Base-by-base conservation (phyloP, 177 flowering plant genomes). In the Vitis hybrid region DNA sequence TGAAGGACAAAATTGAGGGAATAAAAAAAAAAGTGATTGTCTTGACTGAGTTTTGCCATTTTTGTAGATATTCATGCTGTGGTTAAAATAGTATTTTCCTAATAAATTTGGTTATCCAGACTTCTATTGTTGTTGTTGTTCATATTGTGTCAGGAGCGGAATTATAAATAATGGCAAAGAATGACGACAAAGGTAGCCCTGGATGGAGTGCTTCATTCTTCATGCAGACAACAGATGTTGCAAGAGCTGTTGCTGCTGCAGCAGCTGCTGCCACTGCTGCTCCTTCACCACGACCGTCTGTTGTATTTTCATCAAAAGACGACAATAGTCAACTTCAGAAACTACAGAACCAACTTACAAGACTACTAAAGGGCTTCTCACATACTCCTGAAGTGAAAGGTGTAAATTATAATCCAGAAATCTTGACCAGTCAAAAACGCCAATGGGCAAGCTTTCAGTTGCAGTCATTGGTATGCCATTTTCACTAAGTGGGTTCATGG, bases 391-490 rank as follows among this genome's bases (percentile, higher is more conserved):
- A 90, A 73, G 84, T 74, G 67, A 90, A 84, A 80, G 73, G 70
- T 66, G 77, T 76, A 64, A 73, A 73, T 62, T 96, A 94, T 77
- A 96, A 96, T 73, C 99, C 99, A 15, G 99, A 96, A 82, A 84
- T 94, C 74, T 76, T 96, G 49, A 96, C 99, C 51, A 94, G 86
- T 78, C 95, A 81, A 77, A 96, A 96, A 78, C 93, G 99, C 33
- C 99, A 95, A 74, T 95, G 99, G 99, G 97, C 98, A 66, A 92
- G 79, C 76, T 86, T 87, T 81, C 99, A 96, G 78, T 76, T 86
- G 82, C 98, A 87, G 68, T 81, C 86, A 70, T 81, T 96, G 98
- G 99, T 94, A 88, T 31, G 83, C 20, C 65, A n/a, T 16, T 57
- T 65, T 45, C n/a, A 58, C 60, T n/a, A n/a, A 62, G 71, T 55